Base-by-base conservation (phyloP, 2,329 filamentous ascomycete species). In the Fusarium devonianum region DNA sequence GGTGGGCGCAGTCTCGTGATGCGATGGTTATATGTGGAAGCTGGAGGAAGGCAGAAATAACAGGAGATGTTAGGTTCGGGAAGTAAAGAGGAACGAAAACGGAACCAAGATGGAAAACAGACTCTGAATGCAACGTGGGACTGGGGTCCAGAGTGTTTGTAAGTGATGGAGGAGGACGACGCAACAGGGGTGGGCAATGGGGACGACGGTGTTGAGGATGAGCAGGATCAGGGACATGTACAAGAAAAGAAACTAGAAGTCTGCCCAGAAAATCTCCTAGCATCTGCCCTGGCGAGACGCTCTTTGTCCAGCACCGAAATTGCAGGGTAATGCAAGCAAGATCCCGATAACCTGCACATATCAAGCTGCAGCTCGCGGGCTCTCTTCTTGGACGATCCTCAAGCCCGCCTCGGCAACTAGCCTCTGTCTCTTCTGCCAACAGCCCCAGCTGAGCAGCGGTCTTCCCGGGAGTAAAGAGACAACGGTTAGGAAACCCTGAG, bases 1-100 rank as follows among this genome's bases (percentile, higher is more conserved):
- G 56, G 56, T 60, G 56, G 56, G 40, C 29, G 39, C 34, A 14
- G 44, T 58, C 53, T 60, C 56, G 56, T 60, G 56, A 60, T 60
- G 33, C 16, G 37, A 14, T 45, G 30, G 25, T 26, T 47, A 29
- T 13, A 44, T 13, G 32, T 29, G 34, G 13, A 34, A 44, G 23
- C 43, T 18, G 39, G 17, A 25, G 22, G 26, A 21, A 38, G 37
- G 17, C 26, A 44, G 29, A 18, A 25, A 29, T 23, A 25, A n/a
- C 29, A 30, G 40, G 41, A 41, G 38, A 23, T 57, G 35, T 48
- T 41, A 37, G 25, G 38, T 17, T 28, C 16, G 19, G 26, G 28
- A 16, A 37, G 34, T n/a, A 42, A 37, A 33, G 52, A 56, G 46
- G 22, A 41, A 32, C 30, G 25, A 34, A 37, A 50, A 39, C 14